Conservation (phyloP, 805 yeast species). For the Metschnikowia reukaufii region DNA sequence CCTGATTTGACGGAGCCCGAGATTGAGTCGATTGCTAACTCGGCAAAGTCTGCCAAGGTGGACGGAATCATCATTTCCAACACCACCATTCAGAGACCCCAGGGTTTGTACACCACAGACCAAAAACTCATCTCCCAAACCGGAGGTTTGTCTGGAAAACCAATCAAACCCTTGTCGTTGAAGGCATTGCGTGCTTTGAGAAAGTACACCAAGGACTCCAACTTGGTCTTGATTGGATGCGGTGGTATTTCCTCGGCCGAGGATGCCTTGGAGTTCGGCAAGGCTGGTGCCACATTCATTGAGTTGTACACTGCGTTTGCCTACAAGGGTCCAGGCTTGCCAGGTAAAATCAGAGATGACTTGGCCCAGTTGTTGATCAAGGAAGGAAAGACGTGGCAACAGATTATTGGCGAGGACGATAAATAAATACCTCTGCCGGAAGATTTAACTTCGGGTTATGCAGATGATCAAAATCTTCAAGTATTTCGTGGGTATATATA, state of each 20-base stretch:
- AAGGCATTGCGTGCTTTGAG: constrained; percentile 70
- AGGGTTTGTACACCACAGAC: constrained; percentile 50
- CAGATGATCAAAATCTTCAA: too few species aligned
- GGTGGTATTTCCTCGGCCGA: constrained; percentile 89
- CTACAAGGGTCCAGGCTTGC: constrained; percentile 88
- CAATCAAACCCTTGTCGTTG: constrained; percentile 77
- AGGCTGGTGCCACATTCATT: constrained; percentile 90
- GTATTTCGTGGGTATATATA: too few species aligned
- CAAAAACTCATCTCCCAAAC: constrained; percentile 49
- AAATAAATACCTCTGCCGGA: constrained; percentile 21
- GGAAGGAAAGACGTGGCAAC: constrained; percentile 82
- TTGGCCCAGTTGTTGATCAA: constrained; percentile 50
- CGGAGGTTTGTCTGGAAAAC: constrained; percentile 94
- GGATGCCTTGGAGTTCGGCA: constrained; percentile 88
- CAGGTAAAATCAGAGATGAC: constrained; percentile 44
- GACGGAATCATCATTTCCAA: constrained; percentile 93
- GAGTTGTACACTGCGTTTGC: constrained; percentile 89
- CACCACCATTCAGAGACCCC: constrained; percentile 86
- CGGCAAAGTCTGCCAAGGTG: constrained; percentile 72
- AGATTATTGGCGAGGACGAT: constrained; percentile 68
- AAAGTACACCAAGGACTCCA: constrained; percentile 70
- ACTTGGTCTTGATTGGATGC: constrained; percentile 82
- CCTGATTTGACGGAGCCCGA: constrained; percentile 87
- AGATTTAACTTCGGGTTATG: too few species aligned
- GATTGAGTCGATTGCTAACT: constrained; percentile 74